These are phyloP conservation scores for Verticillium klebahnii DNA, from an alignment of 2,329 filamentous ascomycete genomes.

Conservation along the genomic window DNA sequence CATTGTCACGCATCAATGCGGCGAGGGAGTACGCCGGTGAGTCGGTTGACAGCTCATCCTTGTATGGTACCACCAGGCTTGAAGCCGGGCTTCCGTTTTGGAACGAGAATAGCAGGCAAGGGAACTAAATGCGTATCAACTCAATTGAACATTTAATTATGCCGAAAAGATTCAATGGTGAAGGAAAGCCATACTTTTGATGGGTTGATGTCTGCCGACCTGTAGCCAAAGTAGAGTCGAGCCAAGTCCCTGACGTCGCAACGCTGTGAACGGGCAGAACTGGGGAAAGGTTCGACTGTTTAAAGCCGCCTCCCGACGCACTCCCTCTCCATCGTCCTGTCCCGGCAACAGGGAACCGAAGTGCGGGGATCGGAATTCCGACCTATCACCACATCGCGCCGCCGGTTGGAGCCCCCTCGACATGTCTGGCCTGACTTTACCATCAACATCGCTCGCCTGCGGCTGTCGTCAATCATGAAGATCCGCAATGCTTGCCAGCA, in stretches of 20 bases:
- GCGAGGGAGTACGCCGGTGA: slow-evolving; percentile 8
- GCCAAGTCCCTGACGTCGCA: too few relatives aligned
- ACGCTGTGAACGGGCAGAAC: too few relatives aligned
- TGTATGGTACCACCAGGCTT: slow-evolving; percentile 6
- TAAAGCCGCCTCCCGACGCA: too few relatives aligned
- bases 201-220: too few relatives aligned
- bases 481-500: slow-evolving; percentile 8
- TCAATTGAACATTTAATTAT: too few relatives aligned
- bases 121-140: slow-evolving; percentile 1
- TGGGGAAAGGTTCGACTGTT: too few relatives aligned
- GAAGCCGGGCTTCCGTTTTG: slow-evolving; percentile 9
- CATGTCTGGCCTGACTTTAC: background rate
- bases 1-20: slow-evolving; percentile 5
- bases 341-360: too few relatives aligned
- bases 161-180: too few relatives aligned
- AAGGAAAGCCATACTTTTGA: too few relatives aligned
- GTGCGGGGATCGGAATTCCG: background rate
- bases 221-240: too few relatives aligned
- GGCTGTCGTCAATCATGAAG: slow-evolving; percentile 5
- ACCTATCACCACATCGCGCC: background rate
- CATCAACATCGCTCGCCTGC: background rate
- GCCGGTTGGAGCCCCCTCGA: background rate
- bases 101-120: slow-evolving; percentile 8
- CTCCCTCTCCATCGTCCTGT: too few relatives aligned
- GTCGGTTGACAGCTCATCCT: slow-evolving; percentile 6